Percentiles rank a stretch among this genome's conserved stretches.
phyloP scores from a whole-genome alignment of 192 early-diverging fungal genomes.

The Backusella morwellensis region DNA sequence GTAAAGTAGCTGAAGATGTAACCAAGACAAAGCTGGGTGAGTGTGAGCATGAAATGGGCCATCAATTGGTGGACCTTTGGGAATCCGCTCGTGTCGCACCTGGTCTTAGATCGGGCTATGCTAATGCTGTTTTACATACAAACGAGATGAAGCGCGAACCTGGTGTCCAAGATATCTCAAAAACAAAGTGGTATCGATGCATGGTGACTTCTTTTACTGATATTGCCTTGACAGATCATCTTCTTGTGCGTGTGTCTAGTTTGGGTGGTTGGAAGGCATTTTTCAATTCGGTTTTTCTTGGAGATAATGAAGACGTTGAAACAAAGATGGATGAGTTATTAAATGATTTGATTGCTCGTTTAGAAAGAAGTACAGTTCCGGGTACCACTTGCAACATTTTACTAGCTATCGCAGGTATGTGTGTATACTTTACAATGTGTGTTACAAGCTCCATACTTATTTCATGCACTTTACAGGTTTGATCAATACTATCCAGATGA shows the following conservation, averaged over 20 bases:
- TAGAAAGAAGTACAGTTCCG: conserved; percentile 28
- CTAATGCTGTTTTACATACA: conserved; percentile 33
- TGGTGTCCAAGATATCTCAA: conserved; percentile 12
- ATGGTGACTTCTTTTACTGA: conserved; percentile 49
- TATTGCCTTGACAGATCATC: conserved; percentile 49
- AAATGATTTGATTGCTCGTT: conserved; percentile 20
- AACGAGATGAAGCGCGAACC: neutral
- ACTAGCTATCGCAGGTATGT: conserved; percentile 26
- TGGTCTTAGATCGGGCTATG: conserved; percentile 49
- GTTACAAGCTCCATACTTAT: neutral
- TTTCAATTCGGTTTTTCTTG: conserved; percentile 32
- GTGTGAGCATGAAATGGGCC: neutral
- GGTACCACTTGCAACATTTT: conserved; percentile 30
- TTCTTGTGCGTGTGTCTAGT: conserved; percentile 42
- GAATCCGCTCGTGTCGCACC: conserved; percentile 46
- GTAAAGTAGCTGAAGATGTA: neutral
- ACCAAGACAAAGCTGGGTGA: neutral
- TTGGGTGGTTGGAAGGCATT: conserved; percentile 45
- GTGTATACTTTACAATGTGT: neutral
- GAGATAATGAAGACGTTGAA: conserved; percentile 10
- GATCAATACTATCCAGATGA: conserved; percentile 3
- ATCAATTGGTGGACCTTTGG: conserved; percentile 43
- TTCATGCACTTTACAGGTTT: conserved; percentile 4
- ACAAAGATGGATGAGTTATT: neutral
- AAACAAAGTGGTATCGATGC: conserved; percentile 41